Evolutionary conservation across 2,329 filamentous ascomycete species (phyloP).

Genomic region (Stemphylium lycopersici): DNA sequence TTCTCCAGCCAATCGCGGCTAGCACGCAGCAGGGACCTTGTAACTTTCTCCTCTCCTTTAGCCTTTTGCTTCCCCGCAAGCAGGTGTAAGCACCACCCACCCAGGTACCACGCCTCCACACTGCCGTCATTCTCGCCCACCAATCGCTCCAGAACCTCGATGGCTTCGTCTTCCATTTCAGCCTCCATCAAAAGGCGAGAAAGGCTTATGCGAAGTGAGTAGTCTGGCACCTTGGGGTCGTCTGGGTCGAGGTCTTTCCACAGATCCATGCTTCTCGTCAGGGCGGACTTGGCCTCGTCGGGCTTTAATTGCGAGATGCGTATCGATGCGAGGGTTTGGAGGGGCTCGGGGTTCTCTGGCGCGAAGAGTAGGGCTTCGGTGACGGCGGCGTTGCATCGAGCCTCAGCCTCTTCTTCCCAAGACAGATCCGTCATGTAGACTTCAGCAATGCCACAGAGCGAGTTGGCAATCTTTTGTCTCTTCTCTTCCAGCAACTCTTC

Average conservation of each 20-base stretch:
- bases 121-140: conserved; percentile 90
- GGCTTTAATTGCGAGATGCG: conserved; percentile 83
- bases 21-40: conserved; percentile 68
- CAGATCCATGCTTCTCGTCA: conserved; percentile 77
- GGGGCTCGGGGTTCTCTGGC: conserved; percentile 81
- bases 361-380: conserved; percentile 89
- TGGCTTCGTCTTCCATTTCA: conserved; percentile 81
- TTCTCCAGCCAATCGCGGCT: conserved; percentile 84
- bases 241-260: conserved; percentile 82
- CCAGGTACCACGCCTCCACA: conserved; percentile 96
- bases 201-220: conserved; percentile 82
- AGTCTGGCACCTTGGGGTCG: conserved; percentile 79
- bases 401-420: conserved; percentile 88
- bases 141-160: conserved; percentile 82
- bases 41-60: conserved; percentile 58
- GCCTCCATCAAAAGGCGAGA: conserved; percentile 88
- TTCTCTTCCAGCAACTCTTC: conserved; percentile 65
- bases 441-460: conserved; percentile 92
- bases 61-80: conserved; percentile 71
- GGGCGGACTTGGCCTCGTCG: conserved; percentile 79
- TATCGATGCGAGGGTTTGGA: conserved; percentile 93
- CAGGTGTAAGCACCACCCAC: conserved; percentile 89
- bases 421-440: conserved; percentile 99
- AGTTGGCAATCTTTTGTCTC: conserved; percentile 81
- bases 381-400: conserved; percentile 83